These are phyloP conservation scores for Trichoderma hamatum DNA, from an alignment of 2,329 filamentous ascomycete genomes.

Conservation along the genomic window DNA sequence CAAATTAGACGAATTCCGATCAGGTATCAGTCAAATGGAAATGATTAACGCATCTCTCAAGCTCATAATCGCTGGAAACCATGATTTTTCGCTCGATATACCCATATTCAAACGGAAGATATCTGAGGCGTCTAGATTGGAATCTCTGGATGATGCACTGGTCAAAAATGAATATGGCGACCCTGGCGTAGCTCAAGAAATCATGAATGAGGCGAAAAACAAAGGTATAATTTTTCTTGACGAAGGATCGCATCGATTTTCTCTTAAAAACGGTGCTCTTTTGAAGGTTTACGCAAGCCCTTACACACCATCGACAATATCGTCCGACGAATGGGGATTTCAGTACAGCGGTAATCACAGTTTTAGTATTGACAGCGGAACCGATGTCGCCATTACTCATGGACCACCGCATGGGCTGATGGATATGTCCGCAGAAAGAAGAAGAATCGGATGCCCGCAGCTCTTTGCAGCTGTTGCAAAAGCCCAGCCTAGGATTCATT, in stretches of 20 bases:
- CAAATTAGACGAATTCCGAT: conserved; percentile 44
- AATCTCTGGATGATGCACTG: conserved; percentile 12
- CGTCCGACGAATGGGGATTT: conserved; percentile 45
- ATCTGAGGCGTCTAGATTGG: conserved; percentile 20
- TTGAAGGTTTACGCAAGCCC: conserved; percentile 51
- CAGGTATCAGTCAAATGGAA: conserved; percentile 44
- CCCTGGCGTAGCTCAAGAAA: conserved; percentile 39
- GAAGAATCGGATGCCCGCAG: conserved; percentile 38
- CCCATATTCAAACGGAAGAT: conserved; percentile 40
- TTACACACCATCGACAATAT: conserved; percentile 45
- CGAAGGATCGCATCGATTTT: conserved; percentile 47
- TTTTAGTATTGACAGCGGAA: conserved; percentile 34
- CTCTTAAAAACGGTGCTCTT: conserved; percentile 45
- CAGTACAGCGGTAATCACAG: conserved; percentile 44
- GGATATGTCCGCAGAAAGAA: conserved; percentile 40
- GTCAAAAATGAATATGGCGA: conserved; percentile 42
- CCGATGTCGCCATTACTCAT: conserved; percentile 42
- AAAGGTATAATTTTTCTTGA: conserved; percentile 46
- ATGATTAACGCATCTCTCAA: conserved; percentile 49
- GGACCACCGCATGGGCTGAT: conserved; percentile 46
- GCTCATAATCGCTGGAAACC: conserved; percentile 55
- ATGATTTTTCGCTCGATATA: conserved; percentile 50
- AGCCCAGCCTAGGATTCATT: conserved; percentile 40
- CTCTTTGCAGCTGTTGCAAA: conserved; percentile 38
- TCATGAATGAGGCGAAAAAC: conserved; percentile 34